Conservation (phyloP, 1,139 yeast genomes). For the Blastobotrys proliferans region DNA sequence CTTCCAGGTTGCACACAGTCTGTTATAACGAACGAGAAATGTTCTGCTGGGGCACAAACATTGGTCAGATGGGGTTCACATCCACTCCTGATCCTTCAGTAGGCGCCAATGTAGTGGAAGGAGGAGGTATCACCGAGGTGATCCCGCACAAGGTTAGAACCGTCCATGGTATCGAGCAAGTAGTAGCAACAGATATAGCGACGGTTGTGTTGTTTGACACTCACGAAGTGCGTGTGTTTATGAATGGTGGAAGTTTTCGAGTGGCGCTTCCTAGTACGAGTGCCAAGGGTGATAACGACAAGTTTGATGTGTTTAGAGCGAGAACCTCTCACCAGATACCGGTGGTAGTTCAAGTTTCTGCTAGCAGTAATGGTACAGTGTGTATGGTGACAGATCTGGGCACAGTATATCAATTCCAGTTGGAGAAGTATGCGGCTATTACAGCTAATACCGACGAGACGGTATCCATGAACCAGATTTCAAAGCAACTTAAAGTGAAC, state of each 20-base stretch:
- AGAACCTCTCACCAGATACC: conserved; percentile 10
- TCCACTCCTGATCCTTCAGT: conserved; percentile 16
- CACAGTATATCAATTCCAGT: conserved; percentile 30
- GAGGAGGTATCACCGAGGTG: conserved; percentile 24
- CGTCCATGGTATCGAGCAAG: conserved; percentile 46
- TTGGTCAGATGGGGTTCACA: conserved; percentile 78
- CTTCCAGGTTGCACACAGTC: conserved; percentile 70
- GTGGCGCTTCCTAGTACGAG: conserved; percentile 29
- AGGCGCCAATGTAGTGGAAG: conserved; percentile 6
- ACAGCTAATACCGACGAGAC: too few relatives aligned
- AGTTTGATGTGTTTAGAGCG: conserved; percentile 22
- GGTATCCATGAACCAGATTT: conserved; percentile 12
- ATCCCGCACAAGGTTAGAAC: conserved; percentile 42
- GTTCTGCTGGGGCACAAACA: conserved; percentile 75
- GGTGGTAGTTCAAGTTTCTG: conserved; percentile 22
- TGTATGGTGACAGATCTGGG: conserved; percentile 33
- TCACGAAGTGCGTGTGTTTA: conserved; percentile 61
- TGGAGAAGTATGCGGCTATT: conserved; percentile 16
- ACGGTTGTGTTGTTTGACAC: conserved; percentile 61
- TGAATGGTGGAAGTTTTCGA: conserved; percentile 55
- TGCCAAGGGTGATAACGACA: conserved; percentile 1
- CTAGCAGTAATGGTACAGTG: conserved; percentile 26
- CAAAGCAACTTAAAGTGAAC: conserved; percentile 7
- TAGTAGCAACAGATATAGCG: conserved; percentile 62
- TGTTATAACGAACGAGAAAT: conserved; percentile 53